A percentile compares a stretch with the other conserved stretches of the same genome.
These are phyloP conservation scores for Coemansia sp. DNA, from an alignment of 192 early-diverging fungal genomes.

Conservation along the genomic window DNA sequence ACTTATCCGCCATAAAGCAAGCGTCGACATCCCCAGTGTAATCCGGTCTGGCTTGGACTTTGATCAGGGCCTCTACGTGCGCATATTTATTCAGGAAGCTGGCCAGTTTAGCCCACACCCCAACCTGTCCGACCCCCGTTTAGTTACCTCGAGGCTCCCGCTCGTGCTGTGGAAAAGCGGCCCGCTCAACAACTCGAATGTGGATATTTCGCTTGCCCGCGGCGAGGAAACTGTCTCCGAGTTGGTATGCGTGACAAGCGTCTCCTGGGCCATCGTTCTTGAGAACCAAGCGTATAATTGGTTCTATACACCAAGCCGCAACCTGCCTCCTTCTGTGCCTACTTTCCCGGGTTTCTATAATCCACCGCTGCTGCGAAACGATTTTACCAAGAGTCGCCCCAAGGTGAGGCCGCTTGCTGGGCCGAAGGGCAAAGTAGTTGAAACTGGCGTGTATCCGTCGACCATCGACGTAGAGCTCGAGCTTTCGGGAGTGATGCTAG, in stretches of 20 bases:
- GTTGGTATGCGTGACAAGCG: not conserved
- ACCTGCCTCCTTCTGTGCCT: not conserved
- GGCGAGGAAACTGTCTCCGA: not conserved
- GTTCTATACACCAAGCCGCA: not conserved
- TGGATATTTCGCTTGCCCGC: not conserved
- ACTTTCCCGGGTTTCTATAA: not conserved
- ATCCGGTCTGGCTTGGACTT: not conserved
- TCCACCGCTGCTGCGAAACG: not conserved
- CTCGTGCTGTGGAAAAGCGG: not conserved
- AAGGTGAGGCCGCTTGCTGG: not conserved
- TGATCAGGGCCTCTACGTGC: slow-evolving; percentile 4
- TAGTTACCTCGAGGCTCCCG: not conserved
- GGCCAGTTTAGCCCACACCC: slow-evolving; percentile 6
- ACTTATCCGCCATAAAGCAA: not conserved
- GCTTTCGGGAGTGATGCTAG: slow-evolving; percentile 2
- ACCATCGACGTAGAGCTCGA: slow-evolving; percentile 12
- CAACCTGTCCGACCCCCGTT: slow-evolving; percentile 11
- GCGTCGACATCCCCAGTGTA: not conserved
- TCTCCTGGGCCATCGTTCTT: slow-evolving; percentile 13
- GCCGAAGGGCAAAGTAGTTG: not conserved
- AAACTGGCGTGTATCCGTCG: not conserved
- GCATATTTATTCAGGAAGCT: slow-evolving; percentile 17
- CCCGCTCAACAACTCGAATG: not conserved
- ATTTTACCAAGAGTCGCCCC: not conserved
- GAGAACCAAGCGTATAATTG: not conserved